Percentiles rank a stretch among this genome's conserved stretches.
Evolutionary conservation across 1,284 basidiomycete genomes (phyloP).

Genomic region (Cutaneotrichosporon sp.): DNA sequence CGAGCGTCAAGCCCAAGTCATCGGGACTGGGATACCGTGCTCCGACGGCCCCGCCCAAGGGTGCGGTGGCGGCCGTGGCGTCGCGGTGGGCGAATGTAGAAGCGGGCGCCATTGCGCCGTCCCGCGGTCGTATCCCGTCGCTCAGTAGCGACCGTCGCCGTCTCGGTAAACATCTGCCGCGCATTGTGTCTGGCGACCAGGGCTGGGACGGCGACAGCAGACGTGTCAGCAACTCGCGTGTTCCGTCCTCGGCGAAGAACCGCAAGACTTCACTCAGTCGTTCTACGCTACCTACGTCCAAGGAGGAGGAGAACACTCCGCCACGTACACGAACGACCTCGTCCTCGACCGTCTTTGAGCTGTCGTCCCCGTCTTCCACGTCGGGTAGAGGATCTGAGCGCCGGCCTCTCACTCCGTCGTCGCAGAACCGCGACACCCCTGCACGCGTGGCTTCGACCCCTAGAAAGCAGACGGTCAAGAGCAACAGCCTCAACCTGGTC

Average conservation of each 20-base stretch:
- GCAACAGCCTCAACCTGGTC: slow-evolving; percentile 4
- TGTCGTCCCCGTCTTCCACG: background rate
- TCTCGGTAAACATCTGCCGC: slow-evolving; percentile 47
- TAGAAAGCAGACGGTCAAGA: slow-evolving; percentile 1
- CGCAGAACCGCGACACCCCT: background rate
- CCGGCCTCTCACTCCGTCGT: background rate
- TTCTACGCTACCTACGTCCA: slow-evolving; percentile 6
- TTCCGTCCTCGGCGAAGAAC: slow-evolving; percentile 8
- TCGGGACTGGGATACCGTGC: slow-evolving; percentile 15
- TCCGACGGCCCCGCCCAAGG: slow-evolving; percentile 17
- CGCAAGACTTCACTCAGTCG: slow-evolving; percentile 28
- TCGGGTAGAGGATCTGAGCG: background rate
- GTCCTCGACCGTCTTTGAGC: slow-evolving; percentile 3
- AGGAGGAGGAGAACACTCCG: slow-evolving; percentile 15
- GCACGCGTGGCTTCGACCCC: background rate
- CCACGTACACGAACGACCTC: slow-evolving; percentile 4
- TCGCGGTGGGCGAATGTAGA: slow-evolving; percentile 13
- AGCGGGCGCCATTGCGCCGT: background rate
- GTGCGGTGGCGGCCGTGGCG: slow-evolving; percentile 13
- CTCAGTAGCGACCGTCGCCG: slow-evolving; percentile 33
- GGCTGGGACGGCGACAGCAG: slow-evolving; percentile 36
- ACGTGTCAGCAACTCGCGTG: slow-evolving; percentile 3
- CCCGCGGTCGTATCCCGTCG: slow-evolving; percentile 11
- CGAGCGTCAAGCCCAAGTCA: slow-evolving; percentile 6
- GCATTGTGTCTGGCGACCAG: slow-evolving; percentile 47